phyloP scores from a whole-genome alignment of 1,139 yeast genomes.

The Wickerhamiella infanticola region DNA sequence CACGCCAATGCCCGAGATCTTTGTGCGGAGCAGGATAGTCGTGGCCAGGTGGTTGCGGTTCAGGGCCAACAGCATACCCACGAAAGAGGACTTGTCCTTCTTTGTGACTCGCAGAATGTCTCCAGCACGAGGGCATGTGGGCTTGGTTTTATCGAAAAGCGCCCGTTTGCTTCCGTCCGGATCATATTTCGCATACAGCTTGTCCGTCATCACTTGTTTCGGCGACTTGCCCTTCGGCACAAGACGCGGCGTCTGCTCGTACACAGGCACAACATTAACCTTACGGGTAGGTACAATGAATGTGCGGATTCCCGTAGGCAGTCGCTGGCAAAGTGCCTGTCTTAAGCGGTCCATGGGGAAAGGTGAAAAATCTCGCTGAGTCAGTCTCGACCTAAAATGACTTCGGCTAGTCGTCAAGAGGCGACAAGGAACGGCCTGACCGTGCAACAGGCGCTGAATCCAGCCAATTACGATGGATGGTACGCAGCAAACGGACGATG shows the following conservation, averaged over 20 bases:
- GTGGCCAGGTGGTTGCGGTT: slow-evolving; percentile 58
- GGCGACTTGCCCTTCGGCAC: slow-evolving; percentile 33
- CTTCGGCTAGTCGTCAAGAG: neutral
- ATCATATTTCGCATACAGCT: slow-evolving; percentile 45
- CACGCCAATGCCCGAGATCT: slow-evolving; percentile 61
- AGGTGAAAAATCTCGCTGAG: neutral
- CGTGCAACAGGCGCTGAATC: neutral
- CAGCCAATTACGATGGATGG: neutral
- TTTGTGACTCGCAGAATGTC: slow-evolving; percentile 69
- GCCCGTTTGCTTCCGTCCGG: slow-evolving; percentile 57
- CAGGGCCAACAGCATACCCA: slow-evolving; percentile 64
- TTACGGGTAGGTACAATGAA: slow-evolving; percentile 13
- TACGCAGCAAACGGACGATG: neutral
- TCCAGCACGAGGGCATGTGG: slow-evolving; percentile 52
- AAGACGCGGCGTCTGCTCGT: slow-evolving; percentile 20
- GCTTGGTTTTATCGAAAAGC: slow-evolving; percentile 36
- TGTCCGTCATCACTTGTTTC: slow-evolving; percentile 33
- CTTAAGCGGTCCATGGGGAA: neutral
- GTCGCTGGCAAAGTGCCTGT: neutral
- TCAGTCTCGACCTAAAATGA: neutral
- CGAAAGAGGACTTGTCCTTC: slow-evolving; percentile 49
- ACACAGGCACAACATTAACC: slow-evolving; percentile 22
- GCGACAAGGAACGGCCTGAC: neutral
- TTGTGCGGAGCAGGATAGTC: slow-evolving; percentile 62
- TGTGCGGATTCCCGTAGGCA: slow-evolving; percentile 5